Base-by-base conservation (phyloP, 306 rosid species). In the Cicer yamashitae region DNA sequence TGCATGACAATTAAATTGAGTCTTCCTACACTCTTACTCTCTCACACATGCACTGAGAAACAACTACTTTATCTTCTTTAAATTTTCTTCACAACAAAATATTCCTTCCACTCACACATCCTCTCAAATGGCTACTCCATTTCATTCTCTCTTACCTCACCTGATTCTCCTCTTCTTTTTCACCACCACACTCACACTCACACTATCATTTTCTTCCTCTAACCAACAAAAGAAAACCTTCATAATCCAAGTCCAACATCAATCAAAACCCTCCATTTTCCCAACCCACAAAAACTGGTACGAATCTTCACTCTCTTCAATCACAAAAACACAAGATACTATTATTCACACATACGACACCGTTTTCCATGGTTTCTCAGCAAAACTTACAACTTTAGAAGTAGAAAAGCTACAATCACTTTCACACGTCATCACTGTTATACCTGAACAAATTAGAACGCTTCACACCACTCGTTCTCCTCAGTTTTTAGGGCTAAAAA, bases 381-480 rank as follows among this genome's bases (percentile, higher is more conserved):
- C 88, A 2, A 89, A 85, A 81, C 96, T 93, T 54, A 79, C 96
- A 0, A 75, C 87, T 47, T 81, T 67, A 0, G 88, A 90, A 60
- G 89, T 84, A 2, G 39, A 74, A 25, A 80, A 74, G 61, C 88
- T 93, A 2, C 74, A 71, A 39, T 14, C 84, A 1, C 82, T 89
- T 1, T 73, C 84, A 18, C 96, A 91, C 59, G 61, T 93, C 40
- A 37, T 81, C 14, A 51, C 93, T 6, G 68, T 93, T 34, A 84
- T 93, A 8, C 98, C 98, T 1, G 98, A 93, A 62, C 96, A 89
- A 51, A 74, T 88, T 20, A 93, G 98, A 7, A 78, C 10, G 3
- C 79, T 75, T 5, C 97, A 93, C 30, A 93, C 98, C 44, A 93
- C 98, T 10, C 97, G 98, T 34, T 93, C 98, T 0, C 98, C 97